Base-by-base conservation (phyloP, 306 rosid genomes). In the Sophora flavescens region DNA sequence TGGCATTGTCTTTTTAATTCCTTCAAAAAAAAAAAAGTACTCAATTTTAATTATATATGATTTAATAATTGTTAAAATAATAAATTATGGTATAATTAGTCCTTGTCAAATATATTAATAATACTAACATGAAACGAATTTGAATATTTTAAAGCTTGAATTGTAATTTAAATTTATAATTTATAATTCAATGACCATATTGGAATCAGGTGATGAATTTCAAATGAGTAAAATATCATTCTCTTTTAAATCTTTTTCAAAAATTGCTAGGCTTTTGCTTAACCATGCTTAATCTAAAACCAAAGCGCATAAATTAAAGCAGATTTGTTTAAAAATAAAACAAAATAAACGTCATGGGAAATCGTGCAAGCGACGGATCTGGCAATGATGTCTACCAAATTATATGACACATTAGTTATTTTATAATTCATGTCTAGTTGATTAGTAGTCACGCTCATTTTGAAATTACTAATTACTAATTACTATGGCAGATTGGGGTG, bases 321-420 rank as follows among this genome's bases (percentile, higher is more conserved):
- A 26, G 12, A 35, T 11, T 14, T 45, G 16, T 69, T 51, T 68
- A 0, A 56, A 76, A 26, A 13, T 4, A 6, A 22, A 82, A 57
- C 66, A 72, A 65, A 65, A 78, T 36, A 78, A 77, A 18, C 51
- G 71, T 57, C 61, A 32, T 67, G 72, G 80, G 77, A 72, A 78
- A 62, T 52, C 78, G 83, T 82, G 83, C 42, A 51, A 71, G 48
- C 75, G 35, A 78, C 70, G 76, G 61, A 78, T 78, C 76, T 71
- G 67, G 70, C 76, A n/a, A 58, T 82, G 36, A 28, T 77, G 68
- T 36, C 50, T 51, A 30, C 82, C 80, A 56, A 77, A 56, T 45
- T 82, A 3, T 30, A 30, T 30, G 0, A 30, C 3, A 30, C 32
- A 30, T 30, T 30, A 30, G 32, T 30, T 30, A 30, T 2, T 30